These are phyloP conservation scores for Blastomyces silverae DNA, from an alignment of 2,329 filamentous ascomycete species.

Conservation along the genomic window DNA sequence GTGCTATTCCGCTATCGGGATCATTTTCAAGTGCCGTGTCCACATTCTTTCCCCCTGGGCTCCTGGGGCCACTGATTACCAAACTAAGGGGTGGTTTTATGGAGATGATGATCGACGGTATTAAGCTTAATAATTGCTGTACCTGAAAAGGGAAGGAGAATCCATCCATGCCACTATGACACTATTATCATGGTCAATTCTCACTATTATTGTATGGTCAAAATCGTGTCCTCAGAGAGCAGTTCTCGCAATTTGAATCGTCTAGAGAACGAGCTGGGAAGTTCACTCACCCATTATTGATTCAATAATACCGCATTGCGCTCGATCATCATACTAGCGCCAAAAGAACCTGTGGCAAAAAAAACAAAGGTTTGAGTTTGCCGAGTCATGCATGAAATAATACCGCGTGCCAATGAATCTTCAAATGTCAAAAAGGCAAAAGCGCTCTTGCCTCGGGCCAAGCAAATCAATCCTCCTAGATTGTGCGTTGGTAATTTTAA, in stretches of 20 bases:
- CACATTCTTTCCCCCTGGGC: background rate
- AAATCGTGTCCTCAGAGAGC: no score
- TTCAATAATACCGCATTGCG: no score
- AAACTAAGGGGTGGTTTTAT: background rate
- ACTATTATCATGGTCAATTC: no score
- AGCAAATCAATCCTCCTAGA: background rate
- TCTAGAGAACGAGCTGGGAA: no score
- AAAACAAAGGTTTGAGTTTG: constrained; percentile 1
- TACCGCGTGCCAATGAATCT: background rate
- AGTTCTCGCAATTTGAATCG: no score
- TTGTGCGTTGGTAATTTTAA: constrained; percentile 1
- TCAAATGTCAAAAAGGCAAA: constrained; percentile 1
- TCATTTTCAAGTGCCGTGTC: background rate
- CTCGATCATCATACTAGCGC: background rate
- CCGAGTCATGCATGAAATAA: constrained; percentile 9
- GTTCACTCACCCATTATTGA: no score
- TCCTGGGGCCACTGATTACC: background rate
- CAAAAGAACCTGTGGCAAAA: background rate
- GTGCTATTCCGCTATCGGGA: background rate
- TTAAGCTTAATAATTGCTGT: constrained; percentile 7
- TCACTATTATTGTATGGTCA: no score
- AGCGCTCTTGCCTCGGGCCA: background rate
- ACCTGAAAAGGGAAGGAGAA: background rate
- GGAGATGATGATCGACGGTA: constrained; percentile 4
- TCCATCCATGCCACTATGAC: no score